Evolutionary conservation across 495 filamentous ascomycete species (phyloP).

Genomic region (Penicillium nucicola): DNA sequence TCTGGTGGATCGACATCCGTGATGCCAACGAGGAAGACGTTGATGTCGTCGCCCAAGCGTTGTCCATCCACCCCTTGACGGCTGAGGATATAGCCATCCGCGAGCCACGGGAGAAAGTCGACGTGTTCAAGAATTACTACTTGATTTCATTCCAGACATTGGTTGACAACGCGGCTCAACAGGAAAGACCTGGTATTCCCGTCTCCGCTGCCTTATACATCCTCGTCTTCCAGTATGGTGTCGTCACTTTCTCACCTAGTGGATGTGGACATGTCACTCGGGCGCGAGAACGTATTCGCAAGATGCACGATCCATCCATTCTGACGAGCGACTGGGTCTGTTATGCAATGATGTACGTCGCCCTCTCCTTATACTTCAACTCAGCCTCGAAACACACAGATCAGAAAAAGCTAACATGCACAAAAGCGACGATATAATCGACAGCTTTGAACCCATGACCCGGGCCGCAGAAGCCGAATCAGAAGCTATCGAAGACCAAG

Average conservation of each 20-base stretch:
- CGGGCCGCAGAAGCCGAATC: conserved; percentile 72
- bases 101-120: conserved; percentile 92
- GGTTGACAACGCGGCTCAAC: conserved; percentile 58
- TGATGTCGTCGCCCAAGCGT: conserved; percentile 69
- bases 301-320: conserved; percentile 79
- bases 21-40: conserved; percentile 83
- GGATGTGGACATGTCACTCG: conserved; percentile 71
- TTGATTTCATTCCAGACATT: conserved; percentile 92
- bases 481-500: conserved; percentile 86
- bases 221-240: conserved; percentile 87
- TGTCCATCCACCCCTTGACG: conserved; percentile 86
- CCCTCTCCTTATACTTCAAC: conserved; percentile 9
- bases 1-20: conserved; percentile 90
- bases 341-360: conserved; percentile 84
- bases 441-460: conserved; percentile 82
- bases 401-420: conserved; percentile 11
- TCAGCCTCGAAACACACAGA: background rate
- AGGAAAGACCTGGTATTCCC: conserved; percentile 53
- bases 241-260: conserved; percentile 83
- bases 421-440: conserved; percentile 90
- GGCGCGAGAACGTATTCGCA: conserved; percentile 78
- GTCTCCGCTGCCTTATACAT: conserved; percentile 86
- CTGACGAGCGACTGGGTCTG: conserved; percentile 95
- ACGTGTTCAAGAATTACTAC: conserved; percentile 90
- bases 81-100: conserved; percentile 87